A percentile compares a stretch with the other conserved stretches of the same genome.
These are phyloP conservation scores for Suillus americanus DNA, from an alignment of 768 basidiomycete genomes.

Conservation along the genomic window DNA sequence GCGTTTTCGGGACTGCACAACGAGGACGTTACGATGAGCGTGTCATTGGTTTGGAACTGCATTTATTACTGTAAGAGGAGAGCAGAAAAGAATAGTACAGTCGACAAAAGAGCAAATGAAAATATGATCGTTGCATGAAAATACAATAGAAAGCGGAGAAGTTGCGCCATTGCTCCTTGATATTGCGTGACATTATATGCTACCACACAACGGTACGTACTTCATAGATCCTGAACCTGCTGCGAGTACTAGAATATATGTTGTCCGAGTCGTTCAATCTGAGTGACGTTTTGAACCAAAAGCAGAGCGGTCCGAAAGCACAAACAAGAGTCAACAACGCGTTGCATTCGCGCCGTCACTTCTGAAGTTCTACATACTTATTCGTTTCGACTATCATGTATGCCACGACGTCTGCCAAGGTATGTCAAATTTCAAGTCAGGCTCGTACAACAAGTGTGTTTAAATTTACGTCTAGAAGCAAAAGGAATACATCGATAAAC, in stretches of 20 bases:
- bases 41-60: background rate
- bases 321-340: too few relatives aligned
- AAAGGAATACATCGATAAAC: constrained; percentile 44
- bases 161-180: background rate
- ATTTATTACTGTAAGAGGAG: background rate
- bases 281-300: too few relatives aligned
- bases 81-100: background rate
- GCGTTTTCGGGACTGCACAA: constrained; percentile 8
- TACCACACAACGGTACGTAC: background rate
- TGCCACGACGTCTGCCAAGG: constrained; percentile 28
- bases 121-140: background rate
- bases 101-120: background rate
- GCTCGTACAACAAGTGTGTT: background rate
- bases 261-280: background rate
- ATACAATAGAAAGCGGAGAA: background rate
- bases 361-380: background rate
- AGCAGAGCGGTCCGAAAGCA: too few relatives aligned
- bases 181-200: background rate
- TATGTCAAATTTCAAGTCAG: constrained; percentile 7
- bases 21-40: background rate
- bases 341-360: too few relatives aligned
- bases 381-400: constrained; percentile 17
- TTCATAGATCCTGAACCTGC: background rate
- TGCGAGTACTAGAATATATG: too few relatives aligned
- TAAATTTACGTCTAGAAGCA: constrained; percentile 40